These are phyloP conservation scores for Ordospora pajunii DNA, from an alignment of 371 early-diverging fungal genomes.

Conservation along the genomic window DNA sequence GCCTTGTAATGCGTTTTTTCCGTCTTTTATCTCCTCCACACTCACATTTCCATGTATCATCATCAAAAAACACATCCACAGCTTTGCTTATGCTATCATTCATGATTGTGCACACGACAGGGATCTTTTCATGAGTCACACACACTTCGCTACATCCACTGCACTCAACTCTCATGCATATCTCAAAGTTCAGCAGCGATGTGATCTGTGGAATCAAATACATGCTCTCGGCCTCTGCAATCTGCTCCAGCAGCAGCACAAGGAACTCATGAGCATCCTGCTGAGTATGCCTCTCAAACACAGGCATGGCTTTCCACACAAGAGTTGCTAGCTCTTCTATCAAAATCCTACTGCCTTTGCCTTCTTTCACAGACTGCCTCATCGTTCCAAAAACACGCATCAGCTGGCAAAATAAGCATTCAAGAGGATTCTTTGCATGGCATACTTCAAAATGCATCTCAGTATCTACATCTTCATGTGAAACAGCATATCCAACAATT, in stretches of 20 bases:
- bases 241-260: slow-evolving; percentile 10
- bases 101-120: slow-evolving; percentile 10
- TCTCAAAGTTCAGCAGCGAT: slow-evolving; percentile 22
- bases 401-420: slow-evolving; percentile 58
- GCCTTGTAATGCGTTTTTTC: background rate
- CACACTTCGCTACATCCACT: slow-evolving; percentile 11
- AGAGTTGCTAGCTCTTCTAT: slow-evolving; percentile 17
- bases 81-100: background rate
- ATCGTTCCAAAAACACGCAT: slow-evolving; percentile 38
- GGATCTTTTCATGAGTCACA: background rate
- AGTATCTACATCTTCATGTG: slow-evolving; percentile 9
- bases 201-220: slow-evolving; percentile 30
- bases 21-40: slow-evolving; percentile 9
- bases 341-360: background rate
- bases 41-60: background rate
- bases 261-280: slow-evolving; percentile 58
- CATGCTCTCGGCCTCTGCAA: slow-evolving; percentile 36
- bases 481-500: slow-evolving; percentile 34
- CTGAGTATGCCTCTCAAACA: slow-evolving; percentile 45
- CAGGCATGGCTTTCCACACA: slow-evolving; percentile 37
- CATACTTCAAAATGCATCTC: slow-evolving; percentile 40
- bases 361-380: background rate
- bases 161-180: slow-evolving; percentile 16
- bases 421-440: slow-evolving; percentile 35
- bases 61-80: slow-evolving; percentile 25